Evolutionary conservation across 148 eudicot genomes (phyloP), one percentile per base, ranked within the genome.

Genomic region (Camellia granthamiana): DNA sequence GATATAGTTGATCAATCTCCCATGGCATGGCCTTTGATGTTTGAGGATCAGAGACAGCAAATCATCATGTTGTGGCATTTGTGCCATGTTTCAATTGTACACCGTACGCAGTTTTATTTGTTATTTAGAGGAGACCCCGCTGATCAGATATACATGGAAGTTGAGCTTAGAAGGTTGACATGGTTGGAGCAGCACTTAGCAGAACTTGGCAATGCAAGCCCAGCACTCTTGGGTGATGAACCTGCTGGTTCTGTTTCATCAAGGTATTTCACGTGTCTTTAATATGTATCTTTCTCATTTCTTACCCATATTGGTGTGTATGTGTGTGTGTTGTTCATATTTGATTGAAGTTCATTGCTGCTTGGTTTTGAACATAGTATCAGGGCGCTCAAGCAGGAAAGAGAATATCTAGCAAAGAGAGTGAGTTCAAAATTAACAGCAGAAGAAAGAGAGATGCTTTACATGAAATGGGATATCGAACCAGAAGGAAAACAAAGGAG

Each of bases 121-220:
- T 61, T 96, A 76, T 96, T 96, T 66, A 90, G 78, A 85, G 99
- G 99, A 74, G 99, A 96, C 44, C 92, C 93, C 54, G 90, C 93
- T 51, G 99, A 96, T 84, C 92, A 96, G 85, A 93, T 96, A 71
- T 96, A 96, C 78, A 80, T 94, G 88, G 98, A 96, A 85, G 99
- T 96, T 42, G 99, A 96, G 83, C 91, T 94, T n/a, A 85, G 95
- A 85, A 86, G 99, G 84, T 69, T 96, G 82, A 94, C 92, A 71
- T 96, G 98, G 98, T 85, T 96, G 85, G 99, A 96, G 80, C 99
- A 96, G 73, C 95, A 96, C 81, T 86, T 96, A 69, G 90, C 97
- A 13, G 99, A 92, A 79, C 89, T 96, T 78, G 99, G 99, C 54
- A 96, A 96, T 84, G 98, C 99, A 49, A 96, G 99, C 89, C 99